phyloP scores from a whole-genome alignment of 148 eudicot genomes.

The Salicornia ramosissima region DNA sequence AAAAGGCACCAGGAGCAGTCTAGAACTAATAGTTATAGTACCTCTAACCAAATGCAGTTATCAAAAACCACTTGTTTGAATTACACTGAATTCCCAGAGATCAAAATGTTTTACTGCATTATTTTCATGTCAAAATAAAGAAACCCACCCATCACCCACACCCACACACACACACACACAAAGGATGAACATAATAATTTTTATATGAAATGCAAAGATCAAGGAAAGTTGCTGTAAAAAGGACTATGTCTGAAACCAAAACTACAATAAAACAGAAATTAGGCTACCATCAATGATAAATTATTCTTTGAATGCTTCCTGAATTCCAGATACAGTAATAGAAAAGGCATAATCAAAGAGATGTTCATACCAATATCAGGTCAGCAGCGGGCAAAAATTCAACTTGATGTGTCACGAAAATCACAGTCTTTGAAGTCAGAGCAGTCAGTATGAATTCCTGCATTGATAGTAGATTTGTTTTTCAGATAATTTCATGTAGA shows the following conservation, averaged over 20 bases:
- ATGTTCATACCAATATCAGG: constrained; percentile 66
- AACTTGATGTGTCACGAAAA: constrained; percentile 95
- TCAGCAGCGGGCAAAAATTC: constrained; percentile 91
- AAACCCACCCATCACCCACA: too few relatives aligned
- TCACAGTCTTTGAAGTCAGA: constrained; percentile 69
- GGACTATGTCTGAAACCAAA: background rate
- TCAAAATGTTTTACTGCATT: too few relatives aligned
- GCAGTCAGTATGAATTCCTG: constrained; percentile 88
- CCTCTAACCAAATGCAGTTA: background rate
- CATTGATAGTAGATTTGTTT: constrained; percentile 9
- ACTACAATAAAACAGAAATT: background rate
- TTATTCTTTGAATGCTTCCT: background rate
- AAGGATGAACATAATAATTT: too few relatives aligned
- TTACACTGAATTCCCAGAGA: background rate
- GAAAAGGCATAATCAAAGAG: background rate
- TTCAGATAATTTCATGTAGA: constrained; percentile 27
- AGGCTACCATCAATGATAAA: background rate
- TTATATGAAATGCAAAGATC: too few relatives aligned
- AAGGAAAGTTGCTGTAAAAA: background rate
- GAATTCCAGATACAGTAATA: constrained; percentile 5
- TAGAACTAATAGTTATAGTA: background rate
- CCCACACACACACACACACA: too few relatives aligned
- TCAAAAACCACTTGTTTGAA: too few relatives aligned
- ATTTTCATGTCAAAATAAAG: too few relatives aligned
- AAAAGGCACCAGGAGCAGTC: constrained; percentile 4